Base-by-base conservation (phyloP, 306 rosid genomes). In the Dalbergia cochinchinensis region DNA sequence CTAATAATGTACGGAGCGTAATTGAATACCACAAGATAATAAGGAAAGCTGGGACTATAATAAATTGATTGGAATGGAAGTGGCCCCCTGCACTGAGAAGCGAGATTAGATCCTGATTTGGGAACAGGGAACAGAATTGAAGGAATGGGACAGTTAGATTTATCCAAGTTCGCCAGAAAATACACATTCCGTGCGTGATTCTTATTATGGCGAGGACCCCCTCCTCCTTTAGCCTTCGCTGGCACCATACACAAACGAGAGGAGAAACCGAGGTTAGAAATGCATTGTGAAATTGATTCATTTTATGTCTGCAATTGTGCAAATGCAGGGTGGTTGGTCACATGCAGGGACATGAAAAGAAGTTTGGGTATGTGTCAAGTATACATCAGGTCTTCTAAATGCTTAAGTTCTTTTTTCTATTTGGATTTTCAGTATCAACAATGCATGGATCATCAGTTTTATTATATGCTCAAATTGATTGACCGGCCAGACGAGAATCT, bases 181-280 rank as follows among this genome's bases (percentile, higher is more conserved):
- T 26, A 54, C 87, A 86, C 88, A 84, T 84, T 86, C 78, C 35
- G 19, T 54, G 65, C 86, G 90, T 86, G 92, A 86, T n/a, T 51
- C 50, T 65, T 77, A 72, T 88, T 62, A 88, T 71, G 61, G 68
- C 57, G 41, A 71, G 41, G 80, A 63, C 62, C 45, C 44, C 31
- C 31, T 26, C 70, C 50, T 39, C 1, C 61, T 18, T 45, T 47
- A 41, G 22, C 42, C 20, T 60, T 15, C 14, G 58, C 48, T 53
- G 61, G 19, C 74, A 45, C 20, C 8, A 11, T 18, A 41, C 41
- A 74, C 7, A 34, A 7, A 11, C 0, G 50, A 8, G 5, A 37
- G 31, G 0, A 65, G 31, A 55, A 35, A 10, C 9, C 50, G 9
- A 37, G 7, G 60, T 14, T 41, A 22, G 54, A 73, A 73, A 73